These are phyloP conservation scores for Tranzscheliella williamsii DNA, from an alignment of 1,284 basidiomycete genomes.

Conservation along the genomic window DNA sequence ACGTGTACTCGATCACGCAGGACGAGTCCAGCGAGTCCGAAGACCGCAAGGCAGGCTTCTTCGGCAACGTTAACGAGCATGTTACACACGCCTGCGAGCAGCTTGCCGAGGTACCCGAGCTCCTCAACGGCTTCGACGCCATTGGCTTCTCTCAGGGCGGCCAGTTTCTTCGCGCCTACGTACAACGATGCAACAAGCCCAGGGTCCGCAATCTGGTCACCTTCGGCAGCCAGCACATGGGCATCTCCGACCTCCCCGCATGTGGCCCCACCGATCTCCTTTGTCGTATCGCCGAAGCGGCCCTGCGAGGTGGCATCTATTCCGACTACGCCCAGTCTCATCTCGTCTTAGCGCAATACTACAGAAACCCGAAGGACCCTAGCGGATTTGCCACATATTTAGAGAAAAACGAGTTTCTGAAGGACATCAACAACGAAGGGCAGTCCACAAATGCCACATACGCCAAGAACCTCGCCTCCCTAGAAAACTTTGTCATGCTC, in stretches of 20 bases:
- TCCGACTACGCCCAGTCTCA: conserved; percentile 62
- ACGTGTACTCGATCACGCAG: conserved; percentile 72
- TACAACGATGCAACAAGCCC: conserved; percentile 74
- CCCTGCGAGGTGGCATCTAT: conserved; percentile 77
- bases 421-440: conserved; percentile 62
- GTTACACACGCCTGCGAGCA: conserved; percentile 72
- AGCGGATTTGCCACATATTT: conserved; percentile 74
- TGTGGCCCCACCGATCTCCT: conserved; percentile 70
- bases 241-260: conserved; percentile 76
- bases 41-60: conserved; percentile 77
- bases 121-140: conserved; percentile 67
- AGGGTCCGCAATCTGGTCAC: conserved; percentile 72
- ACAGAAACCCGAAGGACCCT: conserved; percentile 71
- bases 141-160: conserved; percentile 64
- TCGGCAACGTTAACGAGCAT: conserved; percentile 78
- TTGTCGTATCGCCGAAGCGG: conserved; percentile 69
- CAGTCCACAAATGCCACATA: conserved; percentile 45
- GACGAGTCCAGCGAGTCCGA: conserved; percentile 71
- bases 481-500: conserved; percentile 61
- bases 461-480: conserved; percentile 44
- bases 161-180: conserved; percentile 86
- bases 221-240: conserved; percentile 64
- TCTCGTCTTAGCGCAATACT: conserved; percentile 82
- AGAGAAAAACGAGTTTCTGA: conserved; percentile 66
- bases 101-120: conserved; percentile 71